Evolutionary conservation across 2,329 filamentous ascomycete genomes (phyloP).

Genomic region (Biscogniauxia mediterranea): DNA sequence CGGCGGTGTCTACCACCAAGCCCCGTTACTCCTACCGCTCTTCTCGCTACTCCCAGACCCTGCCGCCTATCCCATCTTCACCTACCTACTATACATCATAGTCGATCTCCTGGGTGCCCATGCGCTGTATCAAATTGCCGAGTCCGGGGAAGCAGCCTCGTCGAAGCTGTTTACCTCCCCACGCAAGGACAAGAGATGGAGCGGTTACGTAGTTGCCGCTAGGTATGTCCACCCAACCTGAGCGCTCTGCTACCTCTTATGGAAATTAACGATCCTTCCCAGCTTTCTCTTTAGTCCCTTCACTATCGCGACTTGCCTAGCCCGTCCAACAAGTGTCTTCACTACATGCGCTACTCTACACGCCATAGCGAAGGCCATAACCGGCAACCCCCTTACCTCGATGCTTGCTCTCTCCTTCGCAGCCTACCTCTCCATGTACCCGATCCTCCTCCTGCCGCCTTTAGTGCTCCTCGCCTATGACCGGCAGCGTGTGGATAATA

Average conservation of each 20-base stretch:
- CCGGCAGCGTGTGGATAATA: conserved; percentile 43
- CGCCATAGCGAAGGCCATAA: conserved; percentile 76
- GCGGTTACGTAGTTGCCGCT: conserved; percentile 72
- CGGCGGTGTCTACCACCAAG: conserved; percentile 80
- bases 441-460: conserved; percentile 80
- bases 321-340: conserved; percentile 83
- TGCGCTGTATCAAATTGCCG: conserved; percentile 75
- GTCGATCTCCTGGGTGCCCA: conserved; percentile 81
- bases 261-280: conserved; percentile 2
- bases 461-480: conserved; percentile 80
- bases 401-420: conserved; percentile 85
- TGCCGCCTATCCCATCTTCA: conserved; percentile 65
- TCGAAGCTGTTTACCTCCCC: conserved; percentile 77
- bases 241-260: not conserved
- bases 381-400: conserved; percentile 69
- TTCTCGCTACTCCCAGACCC: conserved; percentile 83
- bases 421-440: conserved; percentile 89
- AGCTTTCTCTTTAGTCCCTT: conserved; percentile 95
- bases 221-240: conserved; percentile 52
- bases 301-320: conserved; percentile 86
- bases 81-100: conserved; percentile 74
- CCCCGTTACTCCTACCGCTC: conserved; percentile 84
- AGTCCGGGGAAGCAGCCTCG: conserved; percentile 74
- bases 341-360: conserved; percentile 85
- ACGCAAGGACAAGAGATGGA: conserved; percentile 72